Base-by-base conservation (phyloP, 768 basidiomycete genomes). In the Hericium erinaceus region DNA sequence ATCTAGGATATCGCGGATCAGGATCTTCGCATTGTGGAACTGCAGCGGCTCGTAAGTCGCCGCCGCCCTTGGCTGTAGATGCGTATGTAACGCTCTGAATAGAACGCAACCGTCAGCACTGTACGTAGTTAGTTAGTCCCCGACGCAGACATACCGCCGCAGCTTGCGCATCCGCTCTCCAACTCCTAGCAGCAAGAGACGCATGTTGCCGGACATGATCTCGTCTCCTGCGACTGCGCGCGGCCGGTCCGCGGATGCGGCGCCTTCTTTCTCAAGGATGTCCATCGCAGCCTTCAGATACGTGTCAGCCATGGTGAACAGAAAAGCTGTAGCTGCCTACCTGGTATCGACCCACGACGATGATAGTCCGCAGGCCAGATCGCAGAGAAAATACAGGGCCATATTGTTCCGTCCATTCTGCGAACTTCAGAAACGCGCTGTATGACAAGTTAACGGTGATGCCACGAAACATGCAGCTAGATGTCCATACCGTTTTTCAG, bases 371-470 rank as follows among this genome's bases (percentile, higher is more conserved):
- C 10, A 68, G 68, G 1, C 85, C 84, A 56, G 80, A 72, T 0
- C 79, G 74, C 2, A 86, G 66, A 0, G 80, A 77, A 61, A 84
- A 82, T 8, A 86, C 72, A 0, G 84, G 80, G 0, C 84, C 85
- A 60, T 85, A 85, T 60, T 77, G 65, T 64, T 82, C 74, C 7
- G 79, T 77, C 79, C 82, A 83, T 60, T 80, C 75, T 39, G 81
- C 78, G 55, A 55, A 65, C 20, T 61, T 54, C 4, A 22, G 33
- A 33, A 48, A 53, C 9, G 46, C 18, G 20, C 58, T 59, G 26
- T 8, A n/a, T 1, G 20, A n/a, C n/a, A 16, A 1, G 50, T 18
- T 41, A 40, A 22, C 16, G 4, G 24, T 4, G 28, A 48, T 5
- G 15, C n/a, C 18, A 54, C 28, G n/a, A 8, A 18, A 20, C 24